These are phyloP conservation scores for Ephemerocybe angulata DNA, from an alignment of 768 basidiomycete genomes.

Conservation along the genomic window DNA sequence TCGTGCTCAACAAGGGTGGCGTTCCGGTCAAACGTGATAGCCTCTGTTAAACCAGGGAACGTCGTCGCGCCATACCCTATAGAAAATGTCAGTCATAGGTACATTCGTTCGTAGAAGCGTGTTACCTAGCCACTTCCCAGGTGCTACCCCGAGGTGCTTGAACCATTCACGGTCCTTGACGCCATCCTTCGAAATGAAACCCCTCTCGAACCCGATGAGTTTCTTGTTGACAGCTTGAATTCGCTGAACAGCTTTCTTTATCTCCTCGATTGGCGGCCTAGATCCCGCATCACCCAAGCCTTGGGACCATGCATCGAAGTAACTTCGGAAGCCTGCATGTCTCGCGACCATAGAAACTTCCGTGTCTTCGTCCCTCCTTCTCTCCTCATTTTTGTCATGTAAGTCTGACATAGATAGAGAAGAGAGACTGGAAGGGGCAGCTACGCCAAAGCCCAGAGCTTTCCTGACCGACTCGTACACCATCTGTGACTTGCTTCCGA, in stretches of 20 bases:
- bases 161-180: slow-evolving; percentile 86
- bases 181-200: slow-evolving; percentile 75
- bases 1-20: slow-evolving; percentile 48
- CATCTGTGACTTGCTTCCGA: too few species aligned
- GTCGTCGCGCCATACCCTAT: slow-evolving; percentile 83
- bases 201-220: slow-evolving; percentile 68
- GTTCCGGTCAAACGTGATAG: slow-evolving; percentile 68
- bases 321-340: neutral
- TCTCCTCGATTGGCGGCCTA: slow-evolving; percentile 35
- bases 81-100: neutral
- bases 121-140: slow-evolving; percentile 80
- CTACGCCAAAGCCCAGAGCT: too few species aligned
- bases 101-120: neutral
- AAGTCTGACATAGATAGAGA: too few species aligned
- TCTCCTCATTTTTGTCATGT: too few species aligned
- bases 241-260: slow-evolving; percentile 57
- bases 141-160: slow-evolving; percentile 79
- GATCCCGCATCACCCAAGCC: slow-evolving; percentile 7
- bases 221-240: slow-evolving; percentile 61
- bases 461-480: too few species aligned
- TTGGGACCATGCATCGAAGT: neutral
- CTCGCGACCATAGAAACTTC: neutral
- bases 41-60: slow-evolving; percentile 75
- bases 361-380: too few species aligned
- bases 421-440: too few species aligned